These are phyloP conservation scores for Dianthus caryophyllus DNA, from an alignment of 148 eudicot species.

Conservation along the genomic window DNA sequence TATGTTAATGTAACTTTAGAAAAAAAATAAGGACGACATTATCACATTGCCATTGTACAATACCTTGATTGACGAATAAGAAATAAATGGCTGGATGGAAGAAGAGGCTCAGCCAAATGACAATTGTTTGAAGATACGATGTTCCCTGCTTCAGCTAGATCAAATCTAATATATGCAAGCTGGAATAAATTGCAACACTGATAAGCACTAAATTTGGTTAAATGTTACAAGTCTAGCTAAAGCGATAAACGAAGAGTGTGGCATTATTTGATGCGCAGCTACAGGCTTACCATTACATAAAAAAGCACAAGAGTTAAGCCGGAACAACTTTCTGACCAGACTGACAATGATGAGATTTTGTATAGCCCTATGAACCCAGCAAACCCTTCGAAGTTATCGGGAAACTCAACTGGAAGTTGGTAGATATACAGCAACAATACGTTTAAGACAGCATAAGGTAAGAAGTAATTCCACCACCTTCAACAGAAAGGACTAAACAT, in stretches of 20 bases:
- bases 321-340: conserved; percentile 22
- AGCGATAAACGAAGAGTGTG: not conserved
- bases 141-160: conserved; percentile 31
- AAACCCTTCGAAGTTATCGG: conserved; percentile 14
- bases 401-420: conserved; percentile 28
- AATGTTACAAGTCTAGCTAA: not conserved
- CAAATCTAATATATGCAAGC: conserved; percentile 35
- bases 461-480: conserved; percentile 26
- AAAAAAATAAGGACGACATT: not conserved
- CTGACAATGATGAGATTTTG: conserved; percentile 4
- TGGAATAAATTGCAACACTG: conserved; percentile 16
- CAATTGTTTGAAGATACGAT: conserved; percentile 22
- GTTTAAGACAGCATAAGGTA: conserved; percentile 21
- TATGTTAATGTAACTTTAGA: too few relatives aligned
- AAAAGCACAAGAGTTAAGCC: conserved; percentile 18
- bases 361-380: conserved; percentile 19
- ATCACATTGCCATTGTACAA: not conserved
- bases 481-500: not conserved
- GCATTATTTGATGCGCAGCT: not conserved
- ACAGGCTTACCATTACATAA: conserved; percentile 17
- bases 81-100: conserved; percentile 30
- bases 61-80: conserved; percentile 25
- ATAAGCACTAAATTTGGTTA: conserved; percentile 1
- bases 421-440: conserved; percentile 22
- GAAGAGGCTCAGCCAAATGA: conserved; percentile 36